These are phyloP conservation scores for Trametes hirsuta DNA, from an alignment of 1,284 basidiomycete genomes.

Conservation along the genomic window DNA sequence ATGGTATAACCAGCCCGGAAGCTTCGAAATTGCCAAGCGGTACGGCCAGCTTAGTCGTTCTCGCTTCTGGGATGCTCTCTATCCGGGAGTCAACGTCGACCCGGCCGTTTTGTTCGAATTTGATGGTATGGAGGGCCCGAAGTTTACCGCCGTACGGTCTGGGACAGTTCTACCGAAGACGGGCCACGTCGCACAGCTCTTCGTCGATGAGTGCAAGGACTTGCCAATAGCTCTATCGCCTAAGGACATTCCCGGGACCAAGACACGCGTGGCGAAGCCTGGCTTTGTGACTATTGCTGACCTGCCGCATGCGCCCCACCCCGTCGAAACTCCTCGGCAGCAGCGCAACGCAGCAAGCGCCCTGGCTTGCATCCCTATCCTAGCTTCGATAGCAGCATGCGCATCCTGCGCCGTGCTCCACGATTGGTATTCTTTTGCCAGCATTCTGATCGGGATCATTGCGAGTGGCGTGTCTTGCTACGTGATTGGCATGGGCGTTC, in stretches of 20 bases:
- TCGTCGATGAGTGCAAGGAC: slow-evolving; percentile 17
- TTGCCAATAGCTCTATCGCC: not conserved
- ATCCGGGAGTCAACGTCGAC: slow-evolving; percentile 20
- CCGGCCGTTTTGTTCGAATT: slow-evolving; percentile 25
- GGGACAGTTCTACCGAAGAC: slow-evolving; percentile 23
- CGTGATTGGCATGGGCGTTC: slow-evolving; percentile 14
- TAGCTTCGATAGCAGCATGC: slow-evolving; percentile 12
- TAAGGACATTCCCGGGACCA: not conserved
- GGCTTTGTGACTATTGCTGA: slow-evolving; percentile 13
- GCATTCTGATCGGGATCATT: slow-evolving; percentile 22
- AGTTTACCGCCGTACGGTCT: slow-evolving; percentile 19
- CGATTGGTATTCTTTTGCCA: slow-evolving; percentile 19
- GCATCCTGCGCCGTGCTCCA: slow-evolving; percentile 4
- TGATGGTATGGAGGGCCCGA: slow-evolving; percentile 17
- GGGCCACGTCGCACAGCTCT: slow-evolving; percentile 18
- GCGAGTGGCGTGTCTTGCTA: slow-evolving; percentile 17
- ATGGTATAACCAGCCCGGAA: slow-evolving; percentile 23
- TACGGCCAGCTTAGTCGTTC: slow-evolving; percentile 13
- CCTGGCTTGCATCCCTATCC: slow-evolving; percentile 16
- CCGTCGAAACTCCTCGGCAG: not conserved
- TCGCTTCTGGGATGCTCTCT: slow-evolving; percentile 19
- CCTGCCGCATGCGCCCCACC: not conserved
- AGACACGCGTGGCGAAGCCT: slow-evolving; percentile 2
- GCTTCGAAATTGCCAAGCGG: slow-evolving; percentile 17
- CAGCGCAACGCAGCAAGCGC: slow-evolving; percentile 1